phyloP scores from a whole-genome alignment of 257 asterid genomes.

The Solanum megistacrolobum region DNA sequence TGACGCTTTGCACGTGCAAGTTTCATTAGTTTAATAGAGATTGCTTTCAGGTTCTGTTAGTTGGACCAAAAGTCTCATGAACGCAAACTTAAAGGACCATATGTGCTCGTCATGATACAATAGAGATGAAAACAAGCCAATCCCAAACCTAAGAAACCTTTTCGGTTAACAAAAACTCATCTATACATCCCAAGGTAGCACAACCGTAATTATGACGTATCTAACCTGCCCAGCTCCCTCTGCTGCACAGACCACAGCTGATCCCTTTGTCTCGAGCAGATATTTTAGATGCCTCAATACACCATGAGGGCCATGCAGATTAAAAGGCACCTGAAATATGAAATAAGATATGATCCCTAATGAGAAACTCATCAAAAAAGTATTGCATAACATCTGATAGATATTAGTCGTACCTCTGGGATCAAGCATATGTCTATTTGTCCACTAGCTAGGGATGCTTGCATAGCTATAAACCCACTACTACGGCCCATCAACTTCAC shows the following conservation, averaged over 20 bases:
- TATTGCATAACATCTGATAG: background rate
- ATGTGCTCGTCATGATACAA: background rate
- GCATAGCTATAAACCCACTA: conserved; percentile 96
- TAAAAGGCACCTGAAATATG: conserved; percentile 53
- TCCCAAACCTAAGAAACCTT: background rate
- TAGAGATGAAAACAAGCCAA: background rate
- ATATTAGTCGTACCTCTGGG: conserved; percentile 59
- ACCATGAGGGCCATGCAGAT: conserved; percentile 92
- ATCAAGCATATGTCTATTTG: conserved; percentile 91
- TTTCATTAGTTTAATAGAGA: background rate
- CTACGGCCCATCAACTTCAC: conserved; percentile 98
- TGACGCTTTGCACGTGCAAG: background rate
- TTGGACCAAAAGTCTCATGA: background rate
- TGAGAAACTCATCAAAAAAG: background rate
- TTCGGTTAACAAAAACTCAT: background rate
- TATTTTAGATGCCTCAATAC: conserved; percentile 69
- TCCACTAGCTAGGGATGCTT: conserved; percentile 97
- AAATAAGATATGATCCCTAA: conserved; percentile 7
- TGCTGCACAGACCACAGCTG: conserved; percentile 92
- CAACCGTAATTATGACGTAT: background rate
- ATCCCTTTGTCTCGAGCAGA: conserved; percentile 81
- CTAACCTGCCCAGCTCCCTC: conserved; percentile 98
- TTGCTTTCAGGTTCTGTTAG: background rate
- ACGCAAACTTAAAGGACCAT: background rate
- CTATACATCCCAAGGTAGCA: background rate